Base-by-base conservation (phyloP, 805 yeast species). In the Wickerhamiella lipophila region DNA sequence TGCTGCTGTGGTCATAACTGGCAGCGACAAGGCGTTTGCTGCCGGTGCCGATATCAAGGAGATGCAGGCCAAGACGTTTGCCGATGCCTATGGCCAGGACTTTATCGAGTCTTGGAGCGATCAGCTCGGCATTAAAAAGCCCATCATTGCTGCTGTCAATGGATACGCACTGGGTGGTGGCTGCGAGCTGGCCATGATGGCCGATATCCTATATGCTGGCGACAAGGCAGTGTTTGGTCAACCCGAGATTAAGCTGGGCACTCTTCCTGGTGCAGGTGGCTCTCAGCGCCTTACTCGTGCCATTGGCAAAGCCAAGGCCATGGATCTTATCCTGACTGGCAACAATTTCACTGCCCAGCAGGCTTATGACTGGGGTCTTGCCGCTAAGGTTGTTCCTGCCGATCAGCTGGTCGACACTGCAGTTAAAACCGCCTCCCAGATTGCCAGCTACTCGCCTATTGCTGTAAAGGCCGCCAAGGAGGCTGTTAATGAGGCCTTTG, bases 161-260 rank as follows among this genome's bases (percentile, higher is more conserved):
- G 79, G 79, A 9, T 73, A 60, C 53, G 77, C 77, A 2, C 66
- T 75, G 11, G 79, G 79, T 23, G 79, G 79, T 16, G 79, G 78
- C 18, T 73, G 75, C 51, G 79, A 74, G 56, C 58, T 74, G 34
- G 78, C 78, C 18, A 72, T 74, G 77, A 63, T 67, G 61, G 67
- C 71, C 34, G 79, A 74, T 54, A 69, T 74, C 50, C 60, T 74
- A 42, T 74, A 74, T 50, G 74, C 74, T 15, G 74, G 77, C 16
- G 68, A 67, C 35, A 62, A 63, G 50, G 75, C 78, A 16, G 59
- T 58, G 36, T 73, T 74, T 54, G 79, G 78, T 9, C 77, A 74
- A 58, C 79, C 79, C 22, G 79, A 74, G 58, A 71, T 74, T 57
- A 70, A 68, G 51, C 63, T 74, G 22, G 79, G 78, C 3, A 65